phyloP scores from a whole-genome alignment of 192 early-diverging fungal genomes.

The Backusella tarrabulga region DNA sequence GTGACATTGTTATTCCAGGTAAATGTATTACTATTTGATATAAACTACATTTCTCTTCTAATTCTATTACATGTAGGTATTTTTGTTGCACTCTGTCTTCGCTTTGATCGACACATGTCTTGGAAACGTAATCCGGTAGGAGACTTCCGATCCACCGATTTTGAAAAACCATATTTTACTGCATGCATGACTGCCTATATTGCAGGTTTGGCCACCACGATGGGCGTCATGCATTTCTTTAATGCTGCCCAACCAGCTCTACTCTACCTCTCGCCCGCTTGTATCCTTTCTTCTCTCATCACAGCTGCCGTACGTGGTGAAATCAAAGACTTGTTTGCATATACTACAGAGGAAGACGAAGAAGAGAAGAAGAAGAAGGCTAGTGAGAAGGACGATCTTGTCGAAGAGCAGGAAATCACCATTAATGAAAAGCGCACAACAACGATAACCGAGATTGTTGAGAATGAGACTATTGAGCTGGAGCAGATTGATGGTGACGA shows the following conservation, averaged over 20 bases:
- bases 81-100: slow-evolving; percentile 87
- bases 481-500: background rate
- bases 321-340: slow-evolving; percentile 62
- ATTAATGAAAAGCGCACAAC: background rate
- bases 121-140: slow-evolving; percentile 56
- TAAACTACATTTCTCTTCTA: too few species aligned
- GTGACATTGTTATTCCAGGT: slow-evolving; percentile 97
- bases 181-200: slow-evolving; percentile 80
- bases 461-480: slow-evolving; percentile 11
- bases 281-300: slow-evolving; percentile 80
- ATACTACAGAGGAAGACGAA: slow-evolving; percentile 57
- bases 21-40: background rate
- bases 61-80: slow-evolving; percentile 52
- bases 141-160: slow-evolving; percentile 54
- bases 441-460: background rate
- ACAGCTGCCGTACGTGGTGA: slow-evolving; percentile 67
- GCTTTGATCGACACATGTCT: slow-evolving; percentile 82
- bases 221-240: slow-evolving; percentile 94
- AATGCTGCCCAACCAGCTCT: slow-evolving; percentile 96
- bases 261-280: slow-evolving; percentile 95
- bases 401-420: background rate
- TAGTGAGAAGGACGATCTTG: slow-evolving; percentile 31
- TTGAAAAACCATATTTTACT: slow-evolving; percentile 88
- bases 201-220: slow-evolving; percentile 82
- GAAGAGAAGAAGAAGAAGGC: slow-evolving; percentile 51